A percentile compares a stretch with the other conserved stretches of the same genome.
These are phyloP conservation scores for Penicillium sp. DNA, from an alignment of 2,329 filamentous ascomycete species.

Conservation along the genomic window DNA sequence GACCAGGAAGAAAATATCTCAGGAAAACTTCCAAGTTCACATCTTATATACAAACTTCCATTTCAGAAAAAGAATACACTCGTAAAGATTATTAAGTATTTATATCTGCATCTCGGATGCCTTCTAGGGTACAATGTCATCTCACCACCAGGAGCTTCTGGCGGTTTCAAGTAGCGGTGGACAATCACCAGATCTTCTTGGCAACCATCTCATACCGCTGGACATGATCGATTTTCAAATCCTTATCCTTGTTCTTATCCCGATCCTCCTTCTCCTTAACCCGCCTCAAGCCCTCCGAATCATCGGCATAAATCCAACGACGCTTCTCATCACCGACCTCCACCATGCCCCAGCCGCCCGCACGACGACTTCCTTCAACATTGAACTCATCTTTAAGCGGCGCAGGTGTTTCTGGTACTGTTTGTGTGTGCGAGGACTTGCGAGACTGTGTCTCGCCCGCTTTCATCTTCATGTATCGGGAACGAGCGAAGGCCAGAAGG, in stretches of 20 bases:
- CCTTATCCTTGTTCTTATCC: constrained; percentile 60
- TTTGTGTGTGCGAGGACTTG: constrained; percentile 7
- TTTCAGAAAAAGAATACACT: background rate
- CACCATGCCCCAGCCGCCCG: constrained; percentile 82
- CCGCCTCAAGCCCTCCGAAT: constrained; percentile 70
- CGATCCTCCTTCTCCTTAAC: constrained; percentile 66
- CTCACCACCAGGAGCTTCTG: background rate
- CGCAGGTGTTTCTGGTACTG: constrained; percentile 17
- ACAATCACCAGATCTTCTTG: constrained; percentile 85
- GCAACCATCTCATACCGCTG: constrained; percentile 92
- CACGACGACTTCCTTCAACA: constrained; percentile 73
- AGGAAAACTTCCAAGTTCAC: no score
- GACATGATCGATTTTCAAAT: constrained; percentile 66
- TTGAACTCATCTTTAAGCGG: constrained; percentile 51
- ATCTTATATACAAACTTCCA: no score
- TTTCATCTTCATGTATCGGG: constrained; percentile 82
- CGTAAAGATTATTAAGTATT: background rate
- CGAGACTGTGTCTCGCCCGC: constrained; percentile 55
- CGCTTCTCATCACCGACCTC: constrained; percentile 89
- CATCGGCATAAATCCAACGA: constrained; percentile 84
- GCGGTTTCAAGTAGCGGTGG: background rate
- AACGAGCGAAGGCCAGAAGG: constrained; percentile 76
- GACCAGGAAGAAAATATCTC: no score
- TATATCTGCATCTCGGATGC: background rate
- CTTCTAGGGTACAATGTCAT: background rate